Evolutionary conservation across 225 moss, liverwort and hornwort species (phyloP).

Genomic region (Neckera pumila): DNA sequence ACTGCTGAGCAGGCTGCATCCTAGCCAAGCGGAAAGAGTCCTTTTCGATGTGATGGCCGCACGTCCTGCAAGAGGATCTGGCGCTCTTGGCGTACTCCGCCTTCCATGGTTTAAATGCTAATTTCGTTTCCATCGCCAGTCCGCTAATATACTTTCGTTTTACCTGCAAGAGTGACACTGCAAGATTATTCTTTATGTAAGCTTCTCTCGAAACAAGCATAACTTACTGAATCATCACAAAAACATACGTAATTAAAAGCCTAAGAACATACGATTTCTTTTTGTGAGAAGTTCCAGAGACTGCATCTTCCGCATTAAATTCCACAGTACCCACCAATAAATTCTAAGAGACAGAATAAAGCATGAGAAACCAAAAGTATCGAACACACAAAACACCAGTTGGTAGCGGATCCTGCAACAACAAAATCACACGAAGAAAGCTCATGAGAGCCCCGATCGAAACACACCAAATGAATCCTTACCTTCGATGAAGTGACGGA

Average conservation of each 20-base stretch:
- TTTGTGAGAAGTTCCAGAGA: not conserved
- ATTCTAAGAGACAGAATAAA: not conserved
- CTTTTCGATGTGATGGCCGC: constrained; percentile 25
- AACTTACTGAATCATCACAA: not conserved
- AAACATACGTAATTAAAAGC: not conserved
- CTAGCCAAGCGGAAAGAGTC: constrained; percentile 46
- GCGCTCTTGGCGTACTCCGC: constrained; percentile 51
- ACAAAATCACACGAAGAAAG: not conserved
- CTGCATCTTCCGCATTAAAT: not conserved
- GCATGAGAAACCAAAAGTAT: not conserved
- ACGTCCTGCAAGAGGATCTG: constrained; percentile 36
- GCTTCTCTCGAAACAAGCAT: not conserved
- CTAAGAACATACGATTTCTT: not conserved
- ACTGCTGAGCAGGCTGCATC: constrained; percentile 44
- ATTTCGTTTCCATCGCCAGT: constrained; percentile 9
- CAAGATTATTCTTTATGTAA: not conserved
- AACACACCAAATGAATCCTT: not conserved
- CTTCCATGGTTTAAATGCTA: constrained; percentile 35
- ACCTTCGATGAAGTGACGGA: not conserved
- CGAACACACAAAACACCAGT: not conserved
- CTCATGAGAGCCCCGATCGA: not conserved
- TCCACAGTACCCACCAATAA: not conserved
- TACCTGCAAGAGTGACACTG: not conserved
- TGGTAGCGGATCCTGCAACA: not conserved
- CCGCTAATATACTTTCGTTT: not conserved